Percentiles rank a stretch among this genome's conserved stretches.
These are phyloP conservation scores for Huntiella abstrusa DNA, from an alignment of 2,329 filamentous ascomycete genomes.

Conservation along the genomic window DNA sequence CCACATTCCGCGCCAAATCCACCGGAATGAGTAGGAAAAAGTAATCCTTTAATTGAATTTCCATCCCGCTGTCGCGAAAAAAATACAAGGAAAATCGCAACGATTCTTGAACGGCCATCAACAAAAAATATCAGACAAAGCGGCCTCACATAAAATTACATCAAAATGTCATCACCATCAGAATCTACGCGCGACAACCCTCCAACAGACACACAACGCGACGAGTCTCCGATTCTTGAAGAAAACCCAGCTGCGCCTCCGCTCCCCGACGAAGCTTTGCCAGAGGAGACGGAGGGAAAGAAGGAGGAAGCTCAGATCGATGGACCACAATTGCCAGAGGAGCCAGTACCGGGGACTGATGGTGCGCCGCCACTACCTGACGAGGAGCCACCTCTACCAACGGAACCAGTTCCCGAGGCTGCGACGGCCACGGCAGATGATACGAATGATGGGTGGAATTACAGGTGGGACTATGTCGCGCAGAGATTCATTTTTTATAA, in stretches of 20 bases:
- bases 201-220: slow-evolving; percentile 4
- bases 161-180: too few species aligned
- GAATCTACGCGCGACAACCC: too few species aligned
- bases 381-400: slow-evolving; percentile 10
- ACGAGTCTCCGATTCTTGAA: slow-evolving; percentile 1
- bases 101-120: too few species aligned
- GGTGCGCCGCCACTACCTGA: slow-evolving; percentile 1
- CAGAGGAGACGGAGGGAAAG: slow-evolving; percentile 26
- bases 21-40: too few species aligned
- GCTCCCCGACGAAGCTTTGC: slow-evolving; percentile 24
- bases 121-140: too few species aligned
- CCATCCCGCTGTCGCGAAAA: not conserved
- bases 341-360: not conserved
- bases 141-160: too few species aligned
- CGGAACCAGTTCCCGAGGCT: slow-evolving; percentile 8
- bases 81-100: not conserved
- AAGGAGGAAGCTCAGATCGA: not conserved
- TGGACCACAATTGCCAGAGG: slow-evolving; percentile 4
- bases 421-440: slow-evolving; percentile 1
- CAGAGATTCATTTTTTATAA: slow-evolving; percentile 74
- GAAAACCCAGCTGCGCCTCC: slow-evolving; percentile 17
- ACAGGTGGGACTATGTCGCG: slow-evolving; percentile 51
- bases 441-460: slow-evolving; percentile 56
- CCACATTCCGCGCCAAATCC: too few species aligned
- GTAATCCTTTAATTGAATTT: too few species aligned